Evolutionary conservation across 176 grass and related monocot species (phyloP).

Genomic region (Areca catechu): DNA sequence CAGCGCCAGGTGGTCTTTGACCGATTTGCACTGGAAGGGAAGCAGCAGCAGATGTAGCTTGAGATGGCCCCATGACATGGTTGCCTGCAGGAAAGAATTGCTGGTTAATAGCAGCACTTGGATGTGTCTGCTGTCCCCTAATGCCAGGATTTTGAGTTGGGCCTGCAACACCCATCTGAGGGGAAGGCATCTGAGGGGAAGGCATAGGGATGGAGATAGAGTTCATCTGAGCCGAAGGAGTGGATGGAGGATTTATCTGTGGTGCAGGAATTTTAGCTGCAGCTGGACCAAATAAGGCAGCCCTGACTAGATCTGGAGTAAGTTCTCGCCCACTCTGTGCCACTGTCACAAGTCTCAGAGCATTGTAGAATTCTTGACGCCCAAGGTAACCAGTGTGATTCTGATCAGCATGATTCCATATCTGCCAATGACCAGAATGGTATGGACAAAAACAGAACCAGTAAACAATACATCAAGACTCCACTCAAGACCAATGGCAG

Average conservation of each 20-base stretch:
- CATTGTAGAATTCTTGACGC: slow-evolving; percentile 84
- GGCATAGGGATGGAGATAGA: slow-evolving; percentile 26
- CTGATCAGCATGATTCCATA: slow-evolving; percentile 89
- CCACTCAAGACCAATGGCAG: neutral
- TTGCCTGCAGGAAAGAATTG: slow-evolving; percentile 27
- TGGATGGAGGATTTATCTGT: slow-evolving; percentile 31
- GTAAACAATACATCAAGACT: slow-evolving; percentile 2
- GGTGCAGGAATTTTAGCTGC: slow-evolving; percentile 85
- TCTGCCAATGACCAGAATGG: slow-evolving; percentile 31
- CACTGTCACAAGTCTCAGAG: slow-evolving; percentile 74
- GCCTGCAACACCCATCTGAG: slow-evolving; percentile 9
- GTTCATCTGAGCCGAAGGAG: slow-evolving; percentile 11
- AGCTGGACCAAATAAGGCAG: slow-evolving; percentile 69
- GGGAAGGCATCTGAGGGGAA: slow-evolving; percentile 21
- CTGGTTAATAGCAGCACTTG: slow-evolving; percentile 19
- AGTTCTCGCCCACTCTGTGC: slow-evolving; percentile 73
- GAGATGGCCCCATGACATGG: slow-evolving; percentile 37
- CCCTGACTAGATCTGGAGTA: slow-evolving; percentile 72
- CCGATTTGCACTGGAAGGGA: slow-evolving; percentile 28
- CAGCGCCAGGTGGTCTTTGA: slow-evolving; percentile 32
- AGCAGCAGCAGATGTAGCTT: slow-evolving; percentile 32
- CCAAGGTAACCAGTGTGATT: slow-evolving; percentile 73
- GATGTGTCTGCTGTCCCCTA: slow-evolving; percentile 24
- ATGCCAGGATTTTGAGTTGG: slow-evolving; percentile 35
- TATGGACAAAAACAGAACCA: neutral